Conservation (phyloP, 306 rosid species). For the Hippophae rhamnoides region DNA sequence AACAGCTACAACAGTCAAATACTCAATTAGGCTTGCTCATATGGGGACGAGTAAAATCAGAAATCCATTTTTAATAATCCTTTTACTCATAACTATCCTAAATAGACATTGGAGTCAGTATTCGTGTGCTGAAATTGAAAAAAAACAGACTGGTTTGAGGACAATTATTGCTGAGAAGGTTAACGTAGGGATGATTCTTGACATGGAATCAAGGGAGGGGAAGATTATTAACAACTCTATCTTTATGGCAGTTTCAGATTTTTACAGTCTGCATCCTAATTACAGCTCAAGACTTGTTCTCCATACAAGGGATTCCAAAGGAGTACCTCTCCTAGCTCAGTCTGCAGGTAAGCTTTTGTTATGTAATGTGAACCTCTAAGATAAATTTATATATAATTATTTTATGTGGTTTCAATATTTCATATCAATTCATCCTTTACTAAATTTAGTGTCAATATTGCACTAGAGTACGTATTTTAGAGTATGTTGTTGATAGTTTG, state of each 20-base stretch:
- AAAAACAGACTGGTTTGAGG: not conserved
- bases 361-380: too few species aligned
- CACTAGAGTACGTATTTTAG: too few species aligned
- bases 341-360: conserved; percentile 1
- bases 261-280: conserved; percentile 5
- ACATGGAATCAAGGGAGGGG: conserved; percentile 16
- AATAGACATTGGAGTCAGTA: not conserved
- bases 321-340: conserved; percentile 1
- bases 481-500: too few species aligned
- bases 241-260: conserved; percentile 9
- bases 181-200: conserved; percentile 6
- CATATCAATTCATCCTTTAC: too few species aligned
- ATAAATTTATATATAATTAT: too few species aligned
- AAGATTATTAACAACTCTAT: conserved; percentile 6
- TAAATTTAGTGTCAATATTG: too few species aligned
- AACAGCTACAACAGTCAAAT: too few species aligned
- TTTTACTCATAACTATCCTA: too few species aligned
- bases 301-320: conserved; percentile 14
- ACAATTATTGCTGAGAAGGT: not conserved
- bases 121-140: not conserved
- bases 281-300: conserved; percentile 11
- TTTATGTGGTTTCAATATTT: not conserved
- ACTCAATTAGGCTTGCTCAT: too few species aligned
- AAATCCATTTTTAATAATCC: too few species aligned
- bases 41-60: too few species aligned